Base-by-base conservation (phyloP, 257 asterid genomes). In the Asclepias syriaca region DNA sequence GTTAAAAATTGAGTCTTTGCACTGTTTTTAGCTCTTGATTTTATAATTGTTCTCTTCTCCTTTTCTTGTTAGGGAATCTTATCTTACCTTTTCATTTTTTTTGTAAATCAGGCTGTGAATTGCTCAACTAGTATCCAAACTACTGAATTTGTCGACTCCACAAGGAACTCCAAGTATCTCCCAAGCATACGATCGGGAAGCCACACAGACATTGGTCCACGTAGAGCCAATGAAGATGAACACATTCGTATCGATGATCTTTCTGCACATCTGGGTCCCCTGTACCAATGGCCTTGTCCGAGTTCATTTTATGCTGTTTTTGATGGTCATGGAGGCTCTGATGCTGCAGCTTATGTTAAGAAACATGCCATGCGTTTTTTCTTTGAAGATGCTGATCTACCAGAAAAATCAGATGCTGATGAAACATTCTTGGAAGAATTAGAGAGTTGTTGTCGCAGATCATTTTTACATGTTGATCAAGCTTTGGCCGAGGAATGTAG, bases 281-380 rank as follows among this genome's bases (percentile, higher is more conserved):
- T 68, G 18, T 84, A 68, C 81, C 73, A 65, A 57, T 94, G 96
- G 97, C 76, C 96, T 51, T 79, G 84, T 60, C 89, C 97, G 5
- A 77, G 90, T 70, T 82, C 99, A 2, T 89, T 94, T 61, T 94
- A 91, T 65, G 99, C 93, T 21, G 90, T 94, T 55, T 94, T 94
- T 46, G 99, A 94, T 57, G 99, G 99, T 57, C 99, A 94, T 70
- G 99, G 98, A 54, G 99, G 99, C 58, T 80, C 90, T 27, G 91
- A 76, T 39, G 99, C 99, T 29, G 89, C 99, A 56, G 57, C 86
- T 22, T 94, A 83, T 81, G 79, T 90, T 74, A 91, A 85, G 80
- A 79, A 86, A 49, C 91, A 94, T 65, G 88, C 89, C 19, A 66
- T 87, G 75, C 84, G 80, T 70, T 80, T 89, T 57, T 85, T 94